A percentile compares a stretch with the other conserved stretches of the same genome.
Evolutionary conservation across 106 monocot genomes (phyloP).

Genomic region (Dioscorea dumetorum): DNA sequence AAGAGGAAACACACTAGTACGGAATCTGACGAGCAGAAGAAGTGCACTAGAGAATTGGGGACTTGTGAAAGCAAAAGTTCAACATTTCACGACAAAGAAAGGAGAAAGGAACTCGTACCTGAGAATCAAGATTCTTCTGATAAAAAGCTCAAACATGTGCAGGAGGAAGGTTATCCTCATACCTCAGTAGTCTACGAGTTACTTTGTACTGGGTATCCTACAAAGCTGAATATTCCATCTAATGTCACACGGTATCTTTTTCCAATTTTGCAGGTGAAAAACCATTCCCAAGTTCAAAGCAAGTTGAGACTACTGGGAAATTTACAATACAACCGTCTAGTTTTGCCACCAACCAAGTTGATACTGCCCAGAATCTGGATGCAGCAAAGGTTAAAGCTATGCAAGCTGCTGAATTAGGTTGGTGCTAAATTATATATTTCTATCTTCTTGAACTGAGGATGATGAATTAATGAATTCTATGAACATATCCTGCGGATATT

Average conservation of each 20-base stretch:
- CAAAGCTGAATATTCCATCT: no score
- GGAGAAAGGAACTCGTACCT: slow-evolving; percentile 2
- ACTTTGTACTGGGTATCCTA: no score
- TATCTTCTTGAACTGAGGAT: no score
- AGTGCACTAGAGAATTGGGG: slow-evolving; percentile 15
- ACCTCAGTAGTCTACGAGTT: no score
- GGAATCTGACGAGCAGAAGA: slow-evolving; percentile 32
- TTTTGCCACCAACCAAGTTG: slow-evolving; percentile 24
- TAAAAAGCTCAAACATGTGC: slow-evolving; percentile 25
- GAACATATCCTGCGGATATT: no score
- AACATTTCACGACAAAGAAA: slow-evolving; percentile 1
- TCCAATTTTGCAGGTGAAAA: slow-evolving; percentile 32
- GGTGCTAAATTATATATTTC: neutral
- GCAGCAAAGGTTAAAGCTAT: slow-evolving; percentile 88
- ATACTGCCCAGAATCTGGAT: slow-evolving; percentile 41
- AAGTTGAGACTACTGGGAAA: slow-evolving; percentile 17
- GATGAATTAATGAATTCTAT: no score
- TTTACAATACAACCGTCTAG: slow-evolving; percentile 12
- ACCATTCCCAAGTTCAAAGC: slow-evolving; percentile 23
- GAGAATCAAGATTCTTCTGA: slow-evolving; percentile 18
- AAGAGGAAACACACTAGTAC: slow-evolving; percentile 35
- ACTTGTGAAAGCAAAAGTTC: slow-evolving; percentile 14
- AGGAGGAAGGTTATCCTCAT: slow-evolving; percentile 9
- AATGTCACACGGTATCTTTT: no score
- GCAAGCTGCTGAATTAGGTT: slow-evolving; percentile 96